phyloP scores from a whole-genome alignment of 331 rosid genomes.

The Prunus yedoensis region DNA sequence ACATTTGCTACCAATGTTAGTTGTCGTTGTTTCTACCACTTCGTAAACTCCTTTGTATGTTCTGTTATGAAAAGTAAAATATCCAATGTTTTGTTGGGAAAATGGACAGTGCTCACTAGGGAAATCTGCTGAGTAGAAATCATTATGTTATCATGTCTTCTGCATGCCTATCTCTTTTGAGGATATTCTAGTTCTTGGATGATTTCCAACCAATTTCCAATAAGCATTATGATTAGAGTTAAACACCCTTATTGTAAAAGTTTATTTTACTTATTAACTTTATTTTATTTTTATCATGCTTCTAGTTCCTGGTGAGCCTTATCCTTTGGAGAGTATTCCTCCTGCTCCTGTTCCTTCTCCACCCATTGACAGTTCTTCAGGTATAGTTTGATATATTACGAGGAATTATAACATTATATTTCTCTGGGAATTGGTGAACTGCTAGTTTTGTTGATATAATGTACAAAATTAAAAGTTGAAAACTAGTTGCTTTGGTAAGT shows the following conservation, averaged over 20 bases:
- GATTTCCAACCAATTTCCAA: background rate
- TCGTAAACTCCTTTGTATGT: too few species aligned
- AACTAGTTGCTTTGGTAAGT: background rate
- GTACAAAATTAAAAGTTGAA: background rate
- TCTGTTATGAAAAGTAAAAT: background rate
- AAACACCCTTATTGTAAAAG: background rate
- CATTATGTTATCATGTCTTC: background rate
- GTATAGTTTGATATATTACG: conserved; percentile 38
- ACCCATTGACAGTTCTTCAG: conserved; percentile 45
- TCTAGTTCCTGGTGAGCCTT: conserved; percentile 94
- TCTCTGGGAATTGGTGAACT: background rate
- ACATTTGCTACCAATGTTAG: background rate
- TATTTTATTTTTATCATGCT: conserved; percentile 21
- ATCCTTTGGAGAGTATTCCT: conserved; percentile 54
- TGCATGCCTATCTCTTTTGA: background rate
- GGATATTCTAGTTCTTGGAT: background rate
- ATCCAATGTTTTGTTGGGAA: background rate
- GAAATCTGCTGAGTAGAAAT: background rate
- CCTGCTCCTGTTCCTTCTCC: conserved; percentile 62
- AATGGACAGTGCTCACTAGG: background rate
- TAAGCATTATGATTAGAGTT: background rate
- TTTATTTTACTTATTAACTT: background rate
- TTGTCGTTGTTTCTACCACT: background rate
- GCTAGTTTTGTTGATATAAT: background rate
- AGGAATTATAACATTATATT: background rate